Percentiles rank a stretch among this genome's conserved stretches.
These are phyloP conservation scores for Novakomyces olei DNA, from an alignment of 805 yeast genomes.

Conservation along the genomic window DNA sequence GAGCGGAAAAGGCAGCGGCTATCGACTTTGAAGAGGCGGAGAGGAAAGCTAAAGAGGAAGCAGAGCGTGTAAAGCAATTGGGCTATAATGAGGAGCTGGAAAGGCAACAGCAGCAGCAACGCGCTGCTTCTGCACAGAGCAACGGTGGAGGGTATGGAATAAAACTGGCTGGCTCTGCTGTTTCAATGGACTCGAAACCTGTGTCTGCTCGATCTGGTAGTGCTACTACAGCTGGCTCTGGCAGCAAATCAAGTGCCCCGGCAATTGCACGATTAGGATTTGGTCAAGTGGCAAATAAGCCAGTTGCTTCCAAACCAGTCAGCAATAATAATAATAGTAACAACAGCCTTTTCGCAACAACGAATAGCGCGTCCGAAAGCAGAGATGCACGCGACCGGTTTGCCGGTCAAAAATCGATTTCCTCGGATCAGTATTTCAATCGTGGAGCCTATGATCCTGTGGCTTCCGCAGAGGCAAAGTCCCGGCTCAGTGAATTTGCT, in stretches of 20 bases:
- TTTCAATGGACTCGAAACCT: too few species aligned
- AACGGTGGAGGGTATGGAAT: too few species aligned
- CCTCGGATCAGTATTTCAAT: conserved; percentile 87
- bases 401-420: conserved; percentile 80
- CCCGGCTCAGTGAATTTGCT: conserved; percentile 58
- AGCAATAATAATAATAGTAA: too few species aligned
- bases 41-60: conserved; percentile 63
- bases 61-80: conserved; percentile 31
- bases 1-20: too few species aligned
- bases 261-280: conserved; percentile 72
- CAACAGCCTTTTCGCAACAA: conserved; percentile 7
- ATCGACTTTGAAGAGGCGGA: conserved; percentile 46
- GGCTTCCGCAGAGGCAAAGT: conserved; percentile 56
- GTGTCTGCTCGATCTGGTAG: too few species aligned
- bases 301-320: too few species aligned
- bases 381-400: conserved; percentile 28
- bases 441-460: conserved; percentile 61
- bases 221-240: too few species aligned
- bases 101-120: neutral
- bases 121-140: too few species aligned
- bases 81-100: conserved; percentile 21
- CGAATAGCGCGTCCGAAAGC: conserved; percentile 9
- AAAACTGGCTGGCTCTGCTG: too few species aligned
- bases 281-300: conserved; percentile 44
- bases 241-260: too few species aligned